These are phyloP conservation scores for Didymellaceae sp. DNA, from an alignment of 2,329 filamentous ascomycete species.

Conservation along the genomic window DNA sequence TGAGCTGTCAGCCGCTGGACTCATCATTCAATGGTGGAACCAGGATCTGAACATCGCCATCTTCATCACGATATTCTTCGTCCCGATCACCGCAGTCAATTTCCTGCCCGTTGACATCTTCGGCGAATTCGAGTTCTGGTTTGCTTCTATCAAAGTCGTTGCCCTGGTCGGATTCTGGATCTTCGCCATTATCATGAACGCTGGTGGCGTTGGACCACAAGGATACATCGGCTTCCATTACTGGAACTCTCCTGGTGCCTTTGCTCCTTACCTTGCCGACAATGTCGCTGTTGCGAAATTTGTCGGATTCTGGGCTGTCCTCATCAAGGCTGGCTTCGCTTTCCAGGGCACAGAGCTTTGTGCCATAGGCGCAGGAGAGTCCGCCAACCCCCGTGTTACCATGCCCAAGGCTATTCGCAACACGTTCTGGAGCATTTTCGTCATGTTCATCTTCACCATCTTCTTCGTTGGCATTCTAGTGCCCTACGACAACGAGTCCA, in stretches of 20 bases:
- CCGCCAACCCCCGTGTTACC: slow-evolving; percentile 72
- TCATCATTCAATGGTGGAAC: slow-evolving; percentile 80
- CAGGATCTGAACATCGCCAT: slow-evolving; percentile 68
- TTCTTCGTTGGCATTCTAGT: slow-evolving; percentile 77
- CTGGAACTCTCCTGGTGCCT: slow-evolving; percentile 73
- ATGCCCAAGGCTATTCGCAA: slow-evolving; percentile 76
- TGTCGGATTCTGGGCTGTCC: slow-evolving; percentile 71
- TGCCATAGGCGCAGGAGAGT: slow-evolving; percentile 79
- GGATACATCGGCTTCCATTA: slow-evolving; percentile 78
- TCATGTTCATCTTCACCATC: slow-evolving; percentile 65
- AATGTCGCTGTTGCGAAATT: slow-evolving; percentile 64
- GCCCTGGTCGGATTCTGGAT: slow-evolving; percentile 78
- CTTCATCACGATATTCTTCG: slow-evolving; percentile 76
- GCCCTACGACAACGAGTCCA: slow-evolving; percentile 64
- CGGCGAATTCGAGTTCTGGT: slow-evolving; percentile 80
- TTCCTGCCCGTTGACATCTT: slow-evolving; percentile 75
- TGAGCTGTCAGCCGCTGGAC: slow-evolving; percentile 73
- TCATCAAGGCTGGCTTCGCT: slow-evolving; percentile 72
- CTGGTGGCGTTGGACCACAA: slow-evolving; percentile 67
- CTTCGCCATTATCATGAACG: slow-evolving; percentile 76
- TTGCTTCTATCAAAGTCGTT: slow-evolving; percentile 77
- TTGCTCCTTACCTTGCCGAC: slow-evolving; percentile 68
- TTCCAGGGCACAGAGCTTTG: slow-evolving; percentile 79
- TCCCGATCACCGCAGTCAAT: slow-evolving; percentile 71
- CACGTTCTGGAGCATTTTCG: slow-evolving; percentile 77